Conservation (phyloP, 2,329 filamentous ascomycete species). For the Metarhizium humberi region DNA sequence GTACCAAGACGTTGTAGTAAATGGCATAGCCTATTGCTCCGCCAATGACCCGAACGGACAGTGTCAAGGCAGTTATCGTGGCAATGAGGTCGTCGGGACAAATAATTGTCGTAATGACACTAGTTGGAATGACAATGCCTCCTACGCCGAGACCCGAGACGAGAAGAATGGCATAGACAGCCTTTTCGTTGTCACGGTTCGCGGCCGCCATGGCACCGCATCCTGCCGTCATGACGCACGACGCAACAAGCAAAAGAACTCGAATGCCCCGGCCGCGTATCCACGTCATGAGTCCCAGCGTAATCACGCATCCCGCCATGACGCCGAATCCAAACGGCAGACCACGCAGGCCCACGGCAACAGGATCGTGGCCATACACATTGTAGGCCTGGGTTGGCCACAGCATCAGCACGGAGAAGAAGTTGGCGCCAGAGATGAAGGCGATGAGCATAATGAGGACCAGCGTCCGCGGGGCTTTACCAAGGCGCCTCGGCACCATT, state of each 20-base stretch:
- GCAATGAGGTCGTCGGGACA: conserved; percentile 63
- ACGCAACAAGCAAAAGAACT: too few relatives aligned
- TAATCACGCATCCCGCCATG: conserved; percentile 43
- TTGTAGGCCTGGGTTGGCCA: conserved; percentile 59
- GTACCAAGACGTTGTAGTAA: conserved; percentile 44
- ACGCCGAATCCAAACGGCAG: conserved; percentile 57
- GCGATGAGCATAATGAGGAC: conserved; percentile 33
- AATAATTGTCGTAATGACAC: conserved; percentile 60
- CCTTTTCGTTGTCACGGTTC: too few relatives aligned
- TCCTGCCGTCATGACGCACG: too few relatives aligned
- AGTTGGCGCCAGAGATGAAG: conserved; percentile 50
- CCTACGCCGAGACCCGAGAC: too few relatives aligned
- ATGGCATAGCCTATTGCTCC: conserved; percentile 56
- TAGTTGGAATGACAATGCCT: conserved; percentile 38
- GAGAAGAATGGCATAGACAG: too few relatives aligned
- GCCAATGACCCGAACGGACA: conserved; percentile 60
- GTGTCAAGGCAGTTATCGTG: conserved; percentile 57
- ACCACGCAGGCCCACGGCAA: conserved; percentile 54
- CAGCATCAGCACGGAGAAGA: conserved; percentile 46
- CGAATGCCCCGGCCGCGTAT: too few relatives aligned
- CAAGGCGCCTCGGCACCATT: too few relatives aligned
- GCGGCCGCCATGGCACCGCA: too few relatives aligned
- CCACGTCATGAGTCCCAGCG: too few relatives aligned
- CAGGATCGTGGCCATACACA: conserved; percentile 54
- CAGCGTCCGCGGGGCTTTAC: too few relatives aligned